Percentiles rank a stretch among this genome's conserved stretches.
phyloP scores from a whole-genome alignment of 2,329 filamentous ascomycete genomes.

The Aspergillus costaricaensis region DNA sequence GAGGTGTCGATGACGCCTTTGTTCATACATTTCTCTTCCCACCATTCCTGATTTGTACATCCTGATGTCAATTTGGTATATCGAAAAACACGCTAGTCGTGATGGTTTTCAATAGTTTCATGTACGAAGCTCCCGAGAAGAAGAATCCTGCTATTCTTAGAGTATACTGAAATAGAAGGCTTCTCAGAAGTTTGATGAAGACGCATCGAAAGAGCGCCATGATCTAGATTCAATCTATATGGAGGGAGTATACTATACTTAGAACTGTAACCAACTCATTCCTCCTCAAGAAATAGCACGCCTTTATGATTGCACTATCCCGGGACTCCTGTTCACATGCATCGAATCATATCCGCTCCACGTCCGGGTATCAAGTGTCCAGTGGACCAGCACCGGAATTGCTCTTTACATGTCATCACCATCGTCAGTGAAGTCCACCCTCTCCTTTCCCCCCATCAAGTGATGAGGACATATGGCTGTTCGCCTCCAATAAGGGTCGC shows the following conservation, averaged over 20 bases:
- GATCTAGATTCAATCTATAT: neutral
- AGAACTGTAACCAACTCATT: no score
- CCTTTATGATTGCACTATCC: neutral
- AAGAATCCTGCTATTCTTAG: neutral
- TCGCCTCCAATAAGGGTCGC: slow-evolving; percentile 23
- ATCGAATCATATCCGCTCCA: neutral
- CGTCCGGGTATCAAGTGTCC: neutral
- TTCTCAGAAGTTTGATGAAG: neutral
- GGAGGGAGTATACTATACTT: neutral
- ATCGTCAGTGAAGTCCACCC: neutral
- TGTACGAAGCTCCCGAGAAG: neutral
- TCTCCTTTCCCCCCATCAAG: neutral
- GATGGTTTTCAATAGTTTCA: neutral
- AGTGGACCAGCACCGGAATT: neutral
- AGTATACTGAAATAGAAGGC: neutral
- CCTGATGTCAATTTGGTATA: neutral
- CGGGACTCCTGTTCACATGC: neutral
- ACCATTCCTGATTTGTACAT: neutral
- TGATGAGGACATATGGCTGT: neutral
- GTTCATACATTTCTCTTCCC: neutral
- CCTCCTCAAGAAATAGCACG: no score
- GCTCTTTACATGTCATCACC: neutral
- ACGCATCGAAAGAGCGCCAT: neutral
- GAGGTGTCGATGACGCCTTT: neutral
- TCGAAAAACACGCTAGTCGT: neutral